These are phyloP conservation scores for Lyophyllum decastes DNA, from an alignment of 768 basidiomycete species.

Conservation along the genomic window DNA sequence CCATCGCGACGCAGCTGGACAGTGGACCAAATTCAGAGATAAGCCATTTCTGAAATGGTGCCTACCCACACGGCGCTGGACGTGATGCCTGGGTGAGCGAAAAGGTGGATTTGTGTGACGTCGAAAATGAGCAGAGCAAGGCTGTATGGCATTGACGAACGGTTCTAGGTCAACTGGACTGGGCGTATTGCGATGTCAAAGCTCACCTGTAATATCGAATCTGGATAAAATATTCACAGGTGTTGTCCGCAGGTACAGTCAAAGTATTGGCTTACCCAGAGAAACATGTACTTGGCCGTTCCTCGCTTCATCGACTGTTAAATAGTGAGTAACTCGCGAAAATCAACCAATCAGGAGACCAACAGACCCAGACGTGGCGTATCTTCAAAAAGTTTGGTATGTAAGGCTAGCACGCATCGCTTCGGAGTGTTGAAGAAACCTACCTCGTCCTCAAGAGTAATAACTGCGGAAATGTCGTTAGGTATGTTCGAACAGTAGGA, in stretches of 20 bases:
- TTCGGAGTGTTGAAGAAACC: neutral
- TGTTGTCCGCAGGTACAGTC: neutral
- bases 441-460: slow-evolving; percentile 37
- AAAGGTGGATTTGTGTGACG: slow-evolving; percentile 45
- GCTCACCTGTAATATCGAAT: slow-evolving; percentile 41
- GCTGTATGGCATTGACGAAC: slow-evolving; percentile 19
- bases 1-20: slow-evolving; percentile 46
- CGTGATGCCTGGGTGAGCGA: slow-evolving; percentile 37
- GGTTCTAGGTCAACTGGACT: neutral
- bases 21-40: neutral
- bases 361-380: slow-evolving; percentile 39
- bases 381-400: slow-evolving; percentile 24
- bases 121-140: slow-evolving; percentile 45
- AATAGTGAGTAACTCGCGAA: neutral
- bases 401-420: neutral
- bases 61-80: slow-evolving; percentile 34
- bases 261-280: slow-evolving; percentile 32
- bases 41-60: neutral
- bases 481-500: neutral
- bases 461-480: slow-evolving; percentile 18
- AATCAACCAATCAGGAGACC: neutral
- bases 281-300: slow-evolving; percentile 40
- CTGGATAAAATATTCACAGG: slow-evolving; percentile 22
- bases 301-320: slow-evolving; percentile 33
- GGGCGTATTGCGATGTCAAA: neutral